phyloP scores from a whole-genome alignment of 139 green algal genomes.

The Chlorella vulgaris region DNA sequence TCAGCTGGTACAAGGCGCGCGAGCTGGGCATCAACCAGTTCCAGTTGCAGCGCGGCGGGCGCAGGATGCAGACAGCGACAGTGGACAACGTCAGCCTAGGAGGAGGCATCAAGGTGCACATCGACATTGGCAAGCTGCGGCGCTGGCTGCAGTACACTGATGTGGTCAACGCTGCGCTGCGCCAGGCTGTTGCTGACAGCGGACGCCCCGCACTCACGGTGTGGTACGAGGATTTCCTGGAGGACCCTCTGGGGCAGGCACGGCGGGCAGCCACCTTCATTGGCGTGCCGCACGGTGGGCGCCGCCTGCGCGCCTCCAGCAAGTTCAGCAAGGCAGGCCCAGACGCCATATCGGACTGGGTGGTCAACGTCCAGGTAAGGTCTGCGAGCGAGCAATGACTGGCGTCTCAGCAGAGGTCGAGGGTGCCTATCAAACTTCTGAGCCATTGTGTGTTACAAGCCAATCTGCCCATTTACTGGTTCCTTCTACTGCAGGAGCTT shows the following conservation, averaged over 20 bases:
- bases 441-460: too few relatives aligned
- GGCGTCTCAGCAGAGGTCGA: too few relatives aligned
- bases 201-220: constrained; percentile 19
- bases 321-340: constrained; percentile 21
- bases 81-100: too few relatives aligned
- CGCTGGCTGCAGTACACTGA: constrained; percentile 16
- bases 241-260: not conserved
- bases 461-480: too few relatives aligned
- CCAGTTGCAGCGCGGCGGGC: too few relatives aligned
- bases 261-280: not conserved
- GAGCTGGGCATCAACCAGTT: constrained; percentile 20
- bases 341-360: not conserved
- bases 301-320: not conserved
- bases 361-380: not conserved
- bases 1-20: constrained; percentile 26
- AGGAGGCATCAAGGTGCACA: not conserved
- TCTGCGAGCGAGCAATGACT: too few relatives aligned
- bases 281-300: not conserved
- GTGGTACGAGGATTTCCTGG: constrained; percentile 26
- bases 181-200: not conserved
- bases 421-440: too few relatives aligned
- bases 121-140: not conserved
- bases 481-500: not conserved
- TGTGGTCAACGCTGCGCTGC: constrained; percentile 2
- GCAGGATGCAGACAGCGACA: too few relatives aligned